Evolutionary conservation across 805 yeast species (phyloP), one percentile per base, ranked within the genome.

Genomic region (Candida maesae): DNA sequence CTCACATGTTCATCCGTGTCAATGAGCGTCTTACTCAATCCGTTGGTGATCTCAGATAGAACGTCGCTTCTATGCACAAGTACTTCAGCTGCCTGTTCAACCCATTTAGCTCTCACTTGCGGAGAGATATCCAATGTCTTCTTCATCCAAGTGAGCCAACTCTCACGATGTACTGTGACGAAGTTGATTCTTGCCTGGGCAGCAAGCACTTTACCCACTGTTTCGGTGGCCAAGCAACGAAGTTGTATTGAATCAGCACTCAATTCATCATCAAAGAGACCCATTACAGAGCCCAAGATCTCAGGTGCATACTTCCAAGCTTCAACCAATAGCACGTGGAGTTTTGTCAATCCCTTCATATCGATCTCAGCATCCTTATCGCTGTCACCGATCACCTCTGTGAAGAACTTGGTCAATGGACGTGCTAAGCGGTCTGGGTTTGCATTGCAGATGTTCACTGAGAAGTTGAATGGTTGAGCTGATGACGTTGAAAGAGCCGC

Each of bases 221-320:
- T 76, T 33, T 75, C 75, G 0, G 95, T 84, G 0, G 95, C 89
- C 39, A 83, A 60, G 0, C 71, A 56, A 47, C 96, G 71, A 15
- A 84, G 68, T 13, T 67, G 60, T 23, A 76, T 78, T 49, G 79
- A 75, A 31, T 82, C 85, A 0, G 95, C 87, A 43, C 78, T 78
- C 31, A 89, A 64, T 50, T 89, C 95, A 52, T 85, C 88, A 49
- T 85, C 86, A 4, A 89, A 66, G 38, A 86, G 73, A 0, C 95
- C 93, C 70, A 85, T 76, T 0, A 84, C 83, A 1, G 93, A 77
- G 4, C 76, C 71, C 10, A 86, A 66, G 16, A 85, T 64, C 35
- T 84, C 93, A 0, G 96, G 96, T 0, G 79, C 80, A 38, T 76
- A 71, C 50, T 70, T 76, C 96, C 96, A 90, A 2, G 89, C 65